Evolutionary conservation across 176 grass and related monocot genomes (phyloP).

Genomic region (Aegilops tauschii): DNA sequence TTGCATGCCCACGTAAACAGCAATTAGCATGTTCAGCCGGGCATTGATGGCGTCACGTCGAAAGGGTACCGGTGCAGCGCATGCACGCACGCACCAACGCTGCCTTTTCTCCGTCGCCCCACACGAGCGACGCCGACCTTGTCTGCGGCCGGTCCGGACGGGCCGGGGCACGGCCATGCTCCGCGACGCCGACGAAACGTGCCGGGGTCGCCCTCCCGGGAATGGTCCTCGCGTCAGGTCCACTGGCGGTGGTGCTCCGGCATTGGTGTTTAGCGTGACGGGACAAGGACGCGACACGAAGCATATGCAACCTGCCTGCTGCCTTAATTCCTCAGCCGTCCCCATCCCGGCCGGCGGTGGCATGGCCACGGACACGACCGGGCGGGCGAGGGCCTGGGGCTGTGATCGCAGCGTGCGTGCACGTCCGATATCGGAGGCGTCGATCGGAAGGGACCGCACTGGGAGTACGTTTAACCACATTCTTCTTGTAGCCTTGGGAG

Average conservation of each 20-base stretch:
- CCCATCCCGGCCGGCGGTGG: slow-evolving; percentile 11
- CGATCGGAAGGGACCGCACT: neutral
- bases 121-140: slow-evolving; percentile 27
- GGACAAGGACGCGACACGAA: slow-evolving; percentile 17
- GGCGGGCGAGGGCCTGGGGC: neutral
- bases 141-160: slow-evolving; percentile 28
- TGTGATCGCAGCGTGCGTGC: neutral
- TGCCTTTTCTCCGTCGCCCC: neutral
- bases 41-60: neutral
- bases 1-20: neutral
- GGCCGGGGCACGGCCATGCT: slow-evolving; percentile 32
- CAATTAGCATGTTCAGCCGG: neutral
- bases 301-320: slow-evolving; percentile 9
- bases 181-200: slow-evolving; percentile 36
- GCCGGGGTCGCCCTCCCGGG: slow-evolving; percentile 18
- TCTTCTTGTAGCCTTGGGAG: slow-evolving; percentile 41
- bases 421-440: neutral
- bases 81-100: neutral
- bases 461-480: slow-evolving; percentile 18
- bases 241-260: neutral
- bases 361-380: neutral
- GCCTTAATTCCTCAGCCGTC: neutral
- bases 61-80: neutral
- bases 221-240: slow-evolving; percentile 49
- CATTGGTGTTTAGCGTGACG: neutral